Percentiles rank a stretch among this genome's conserved stretches.
Evolutionary conservation across 1,139 yeast species (phyloP).

Genomic region (Suhomyces guaymorum): DNA sequence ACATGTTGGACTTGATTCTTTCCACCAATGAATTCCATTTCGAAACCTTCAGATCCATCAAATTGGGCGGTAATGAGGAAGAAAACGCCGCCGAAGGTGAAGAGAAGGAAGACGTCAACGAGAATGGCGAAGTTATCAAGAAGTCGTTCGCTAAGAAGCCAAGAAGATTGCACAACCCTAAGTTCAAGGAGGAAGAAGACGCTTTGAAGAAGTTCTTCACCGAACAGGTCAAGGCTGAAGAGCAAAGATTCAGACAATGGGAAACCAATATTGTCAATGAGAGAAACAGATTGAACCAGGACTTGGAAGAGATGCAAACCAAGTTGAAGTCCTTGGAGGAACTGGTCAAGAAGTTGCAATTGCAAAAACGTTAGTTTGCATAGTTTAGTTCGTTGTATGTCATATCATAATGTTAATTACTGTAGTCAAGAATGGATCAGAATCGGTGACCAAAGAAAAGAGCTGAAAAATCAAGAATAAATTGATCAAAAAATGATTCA

Average conservation of each 20-base stretch:
- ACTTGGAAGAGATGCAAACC: conserved; percentile 82
- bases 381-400: conserved; percentile 1
- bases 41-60: conserved; percentile 81
- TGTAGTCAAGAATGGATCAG: too few species aligned
- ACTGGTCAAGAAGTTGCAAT: conserved; percentile 67
- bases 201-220: conserved; percentile 92
- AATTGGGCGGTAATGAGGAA: conserved; percentile 64
- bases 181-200: conserved; percentile 94
- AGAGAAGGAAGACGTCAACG: conserved; percentile 32
- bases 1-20: conserved; percentile 84
- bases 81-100: conserved; percentile 30
- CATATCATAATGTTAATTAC: neutral
- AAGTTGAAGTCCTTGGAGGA: conserved; percentile 73
- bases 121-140: conserved; percentile 37
- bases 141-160: conserved; percentile 44
- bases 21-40: conserved; percentile 93
- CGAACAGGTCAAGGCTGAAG: conserved; percentile 97
- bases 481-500: too few species aligned
- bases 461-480: too few species aligned
- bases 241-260: conserved; percentile 97
- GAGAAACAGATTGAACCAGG: conserved; percentile 90
- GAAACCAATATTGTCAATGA: conserved; percentile 93
- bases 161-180: conserved; percentile 73
- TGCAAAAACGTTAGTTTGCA: conserved; percentile 37
- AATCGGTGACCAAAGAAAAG: too few species aligned